Evolutionary conservation across 331 rosid species (phyloP), one percentile per base, ranked within the genome.

Genomic region (Rosa hybrid): DNA sequence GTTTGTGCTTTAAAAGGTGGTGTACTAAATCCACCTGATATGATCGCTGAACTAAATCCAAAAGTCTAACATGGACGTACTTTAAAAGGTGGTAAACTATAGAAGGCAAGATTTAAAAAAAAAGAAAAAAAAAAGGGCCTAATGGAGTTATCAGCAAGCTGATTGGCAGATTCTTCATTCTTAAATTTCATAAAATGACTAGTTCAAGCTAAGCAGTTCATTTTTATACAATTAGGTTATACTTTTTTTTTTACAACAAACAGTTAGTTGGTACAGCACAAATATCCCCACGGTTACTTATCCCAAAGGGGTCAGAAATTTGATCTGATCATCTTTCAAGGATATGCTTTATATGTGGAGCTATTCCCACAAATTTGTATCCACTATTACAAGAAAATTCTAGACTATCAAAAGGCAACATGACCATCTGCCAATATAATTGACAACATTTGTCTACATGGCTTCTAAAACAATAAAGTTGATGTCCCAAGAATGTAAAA

Each of bases 111-210:
- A 30, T 18, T 18, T 53, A 54, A 7, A 3, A 8, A 5, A 6
- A 63, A 41, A 49, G 46, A 62, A 63, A 64, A 27, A 45, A 2
- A 11, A 45, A 48, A 27, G 39, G 48, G 59, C 80, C 38, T 63
- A 7, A 9, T 27, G 49, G 63, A 77, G 48, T 27, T 46, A 63
- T 76, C 45, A 49, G 20, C 64, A 72, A 49, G 78, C 71, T 49
- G 21, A 25, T 63, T 38, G 34, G 67, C 13, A 50, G 34, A 42
- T 59, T 46, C 73, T 21, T 45, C 14, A 4, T 27, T 20, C 71
- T 57, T 64, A 13, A 12, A 16, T 59, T 62, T 80, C 59, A 30
- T 9, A 12, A 39, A 34, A 72, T 12, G 23, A 34, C 38, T 2
- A 6, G 7, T 45, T 27, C 11, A 11, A 3, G 53, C 12, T 21